A percentile compares a stretch with the other conserved stretches of the same genome.
These are phyloP conservation scores for Solanum hybrid DNA, from an alignment of 305 asterid genomes.

Conservation along the genomic window DNA sequence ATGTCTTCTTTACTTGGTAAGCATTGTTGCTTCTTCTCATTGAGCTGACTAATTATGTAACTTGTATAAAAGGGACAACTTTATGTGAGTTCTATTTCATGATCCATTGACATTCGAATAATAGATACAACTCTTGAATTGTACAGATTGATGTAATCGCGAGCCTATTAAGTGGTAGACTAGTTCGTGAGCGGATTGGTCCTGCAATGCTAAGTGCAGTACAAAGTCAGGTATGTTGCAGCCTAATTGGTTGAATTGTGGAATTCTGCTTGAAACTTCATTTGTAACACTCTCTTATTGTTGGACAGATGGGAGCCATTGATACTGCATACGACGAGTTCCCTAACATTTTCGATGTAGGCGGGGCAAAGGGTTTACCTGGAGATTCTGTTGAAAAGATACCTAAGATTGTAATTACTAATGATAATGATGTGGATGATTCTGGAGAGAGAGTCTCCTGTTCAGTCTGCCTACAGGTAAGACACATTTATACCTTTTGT, in stretches of 20 bases:
- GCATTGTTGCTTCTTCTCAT: constrained; percentile 6
- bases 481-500: no score
- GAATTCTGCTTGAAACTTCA: background rate
- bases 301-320: constrained; percentile 83
- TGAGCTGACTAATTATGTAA: background rate
- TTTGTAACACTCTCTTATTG: background rate
- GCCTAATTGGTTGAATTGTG: background rate
- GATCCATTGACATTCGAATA: background rate
- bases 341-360: constrained; percentile 77
- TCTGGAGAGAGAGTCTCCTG: constrained; percentile 82
- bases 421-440: constrained; percentile 46
- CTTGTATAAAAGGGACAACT: background rate
- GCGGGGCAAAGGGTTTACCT: constrained; percentile 86
- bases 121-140: constrained; percentile 5
- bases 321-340: constrained; percentile 69
- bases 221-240: constrained; percentile 69
- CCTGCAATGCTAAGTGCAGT: constrained; percentile 99
- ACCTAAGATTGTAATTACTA: constrained; percentile 58
- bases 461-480: constrained; percentile 98
- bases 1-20: constrained; percentile 88
- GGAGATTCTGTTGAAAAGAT: constrained; percentile 78
- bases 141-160: constrained; percentile 84
- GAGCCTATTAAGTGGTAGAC: constrained; percentile 94
- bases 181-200: constrained; percentile 94
- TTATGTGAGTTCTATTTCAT: background rate